Evolutionary conservation across 192 early-diverging fungal species (phyloP).

Genomic region (Diversispora epigaea): DNA sequence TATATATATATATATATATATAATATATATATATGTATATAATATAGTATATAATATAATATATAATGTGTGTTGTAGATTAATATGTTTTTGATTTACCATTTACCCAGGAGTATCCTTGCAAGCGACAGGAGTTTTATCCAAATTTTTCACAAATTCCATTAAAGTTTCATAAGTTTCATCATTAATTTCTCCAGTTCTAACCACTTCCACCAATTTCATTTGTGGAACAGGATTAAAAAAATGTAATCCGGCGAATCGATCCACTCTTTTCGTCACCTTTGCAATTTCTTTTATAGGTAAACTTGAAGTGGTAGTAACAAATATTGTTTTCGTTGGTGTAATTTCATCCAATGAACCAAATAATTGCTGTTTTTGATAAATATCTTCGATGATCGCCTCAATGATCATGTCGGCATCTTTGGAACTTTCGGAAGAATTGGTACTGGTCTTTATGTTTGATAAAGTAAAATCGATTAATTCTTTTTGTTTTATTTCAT

Average conservation of each 20-base stretch:
- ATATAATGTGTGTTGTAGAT: not conserved
- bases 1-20: not conserved
- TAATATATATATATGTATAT: not conserved
- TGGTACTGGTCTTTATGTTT: conserved; percentile 67
- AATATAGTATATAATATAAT: not conserved
- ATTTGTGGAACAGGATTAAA: conserved; percentile 99
- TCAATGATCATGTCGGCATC: conserved; percentile 85
- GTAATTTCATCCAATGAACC: conserved; percentile 67
- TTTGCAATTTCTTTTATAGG: conserved; percentile 82
- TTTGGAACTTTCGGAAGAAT: conserved; percentile 58
- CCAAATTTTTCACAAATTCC: conserved; percentile 70
- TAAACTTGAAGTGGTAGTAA: conserved; percentile 91
- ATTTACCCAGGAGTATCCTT: conserved; percentile 92
- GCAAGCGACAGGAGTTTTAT: conserved; percentile 89
- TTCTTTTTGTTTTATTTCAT: conserved; percentile 55
- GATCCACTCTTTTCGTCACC: conserved; percentile 51
- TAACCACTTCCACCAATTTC: conserved; percentile 95
- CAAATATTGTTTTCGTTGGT: conserved; percentile 73
- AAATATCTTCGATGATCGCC: conserved; percentile 94
- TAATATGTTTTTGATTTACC: not conserved
- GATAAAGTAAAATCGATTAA: conserved; percentile 73
- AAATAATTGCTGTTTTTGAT: conserved; percentile 84
- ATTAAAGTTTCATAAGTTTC: conserved; percentile 64
- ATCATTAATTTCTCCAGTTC: conserved; percentile 61
- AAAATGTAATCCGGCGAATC: conserved; percentile 90